Evolutionary conservation across 2,329 filamentous ascomycete species (phyloP).

Genomic region (Alternaria longipes): DNA sequence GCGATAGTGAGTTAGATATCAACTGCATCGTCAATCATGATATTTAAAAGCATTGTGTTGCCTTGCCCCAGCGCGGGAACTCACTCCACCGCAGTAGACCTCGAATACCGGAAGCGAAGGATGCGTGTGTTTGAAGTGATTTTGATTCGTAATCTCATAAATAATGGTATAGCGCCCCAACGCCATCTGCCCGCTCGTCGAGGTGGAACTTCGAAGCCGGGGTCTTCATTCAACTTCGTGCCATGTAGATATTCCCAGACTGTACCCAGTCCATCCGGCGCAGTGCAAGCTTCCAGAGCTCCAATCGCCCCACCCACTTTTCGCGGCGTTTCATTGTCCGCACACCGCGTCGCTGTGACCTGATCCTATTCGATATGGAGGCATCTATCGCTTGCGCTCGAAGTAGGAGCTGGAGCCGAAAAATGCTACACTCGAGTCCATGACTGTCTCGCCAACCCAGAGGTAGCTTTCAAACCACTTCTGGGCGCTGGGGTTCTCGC

Average conservation of each 20-base stretch:
- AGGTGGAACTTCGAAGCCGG: conserved; percentile 3
- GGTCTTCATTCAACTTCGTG: neutral
- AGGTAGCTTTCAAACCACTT: conserved; percentile 95
- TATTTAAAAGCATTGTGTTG: neutral
- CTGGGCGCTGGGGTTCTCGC: conserved; percentile 82
- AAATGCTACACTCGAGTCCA: conserved; percentile 95
- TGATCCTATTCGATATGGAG: neutral
- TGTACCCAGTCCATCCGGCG: neutral
- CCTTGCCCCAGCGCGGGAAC: neutral
- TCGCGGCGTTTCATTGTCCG: neutral
- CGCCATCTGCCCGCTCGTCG: conserved; percentile 5
- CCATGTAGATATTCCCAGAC: neutral
- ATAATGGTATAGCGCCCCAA: conserved; percentile 12
- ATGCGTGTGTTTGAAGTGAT: neutral
- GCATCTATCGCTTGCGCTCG: conserved; percentile 74
- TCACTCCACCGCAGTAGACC: neutral
- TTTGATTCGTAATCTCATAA: conserved; percentile 13
- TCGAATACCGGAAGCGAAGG: neutral
- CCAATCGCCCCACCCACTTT: neutral
- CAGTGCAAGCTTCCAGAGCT: neutral
- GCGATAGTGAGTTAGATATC: neutral
- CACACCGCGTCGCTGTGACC: neutral
- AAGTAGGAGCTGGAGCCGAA: conserved; percentile 90
- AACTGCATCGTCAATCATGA: neutral
- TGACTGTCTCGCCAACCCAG: conserved; percentile 94